Conservation (phyloP, 257 asterid genomes). For the Plantago major region DNA sequence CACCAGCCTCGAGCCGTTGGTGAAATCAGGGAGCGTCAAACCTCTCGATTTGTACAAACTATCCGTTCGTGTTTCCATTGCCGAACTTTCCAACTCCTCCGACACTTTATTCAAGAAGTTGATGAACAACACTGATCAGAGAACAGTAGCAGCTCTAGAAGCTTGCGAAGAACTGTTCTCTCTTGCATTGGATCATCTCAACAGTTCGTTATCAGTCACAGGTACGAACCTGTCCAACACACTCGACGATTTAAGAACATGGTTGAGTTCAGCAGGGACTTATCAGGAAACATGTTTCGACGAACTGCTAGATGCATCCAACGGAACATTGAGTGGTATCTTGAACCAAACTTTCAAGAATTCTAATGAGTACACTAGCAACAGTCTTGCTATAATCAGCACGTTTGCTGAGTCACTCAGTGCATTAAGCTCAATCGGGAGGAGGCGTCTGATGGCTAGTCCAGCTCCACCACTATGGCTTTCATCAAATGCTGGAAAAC, state of each 20-base stretch:
- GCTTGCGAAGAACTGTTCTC: conserved; percentile 29
- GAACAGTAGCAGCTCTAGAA: conserved; percentile 23
- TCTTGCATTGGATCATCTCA: conserved; percentile 35
- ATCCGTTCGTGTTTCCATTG: conserved; percentile 26
- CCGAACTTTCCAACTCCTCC: conserved; percentile 25
- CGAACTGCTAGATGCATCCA: conserved; percentile 20
- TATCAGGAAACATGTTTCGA: conserved; percentile 46
- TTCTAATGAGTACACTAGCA: conserved; percentile 38
- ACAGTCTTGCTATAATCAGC: conserved; percentile 37
- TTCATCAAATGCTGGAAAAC: conserved; percentile 18
- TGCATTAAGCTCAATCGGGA: conserved; percentile 16
- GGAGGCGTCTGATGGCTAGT: conserved; percentile 29
- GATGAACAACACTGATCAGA: conserved; percentile 17
- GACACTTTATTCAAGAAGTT: conserved; percentile 3
- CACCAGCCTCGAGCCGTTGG: conserved; percentile 25
- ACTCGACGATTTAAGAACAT: conserved; percentile 36
- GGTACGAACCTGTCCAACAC: conserved; percentile 17
- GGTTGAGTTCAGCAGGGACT: conserved; percentile 54
- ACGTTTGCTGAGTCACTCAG: conserved; percentile 21
- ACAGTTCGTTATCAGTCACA: conserved; percentile 25
- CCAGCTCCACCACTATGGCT: conserved; percentile 12
- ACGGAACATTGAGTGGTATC: conserved; percentile 6
- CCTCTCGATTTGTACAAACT: conserved; percentile 29
- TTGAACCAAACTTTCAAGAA: conserved; percentile 21
- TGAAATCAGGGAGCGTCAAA: conserved; percentile 18